Percentiles rank a stretch among this genome's conserved stretches.
phyloP scores from a whole-genome alignment of 306 rosid genomes.

The Mimosa bimucronata region DNA sequence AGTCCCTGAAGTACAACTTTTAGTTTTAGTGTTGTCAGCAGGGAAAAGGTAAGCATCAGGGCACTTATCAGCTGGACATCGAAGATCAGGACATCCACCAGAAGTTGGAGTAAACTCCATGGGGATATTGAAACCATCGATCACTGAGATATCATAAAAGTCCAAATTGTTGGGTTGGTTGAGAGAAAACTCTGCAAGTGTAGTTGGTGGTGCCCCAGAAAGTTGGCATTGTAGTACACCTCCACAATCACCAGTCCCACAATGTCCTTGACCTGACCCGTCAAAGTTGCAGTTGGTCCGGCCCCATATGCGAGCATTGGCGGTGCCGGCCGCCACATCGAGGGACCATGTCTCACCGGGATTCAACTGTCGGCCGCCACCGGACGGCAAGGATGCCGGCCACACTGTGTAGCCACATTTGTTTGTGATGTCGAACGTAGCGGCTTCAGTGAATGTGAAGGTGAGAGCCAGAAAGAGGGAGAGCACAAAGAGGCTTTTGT shows the following conservation, averaged over 20 bases:
- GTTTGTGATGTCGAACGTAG: slow-evolving; percentile 44
- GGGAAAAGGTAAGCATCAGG: slow-evolving; percentile 46
- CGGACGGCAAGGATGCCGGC: background rate
- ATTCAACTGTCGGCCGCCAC: background rate
- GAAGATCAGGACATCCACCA: background rate
- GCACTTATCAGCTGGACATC: slow-evolving; percentile 43
- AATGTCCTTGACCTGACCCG: slow-evolving; percentile 41
- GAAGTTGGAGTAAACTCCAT: slow-evolving; percentile 46
- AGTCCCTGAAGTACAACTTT: slow-evolving; percentile 41
- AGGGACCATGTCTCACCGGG: background rate
- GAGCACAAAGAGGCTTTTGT: background rate
- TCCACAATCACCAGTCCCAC: slow-evolving; percentile 64
- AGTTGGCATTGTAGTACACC: slow-evolving; percentile 33
- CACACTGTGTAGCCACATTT: slow-evolving; percentile 38
- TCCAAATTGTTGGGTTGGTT: slow-evolving; percentile 44
- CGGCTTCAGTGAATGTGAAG: background rate
- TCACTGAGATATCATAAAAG: slow-evolving; percentile 43
- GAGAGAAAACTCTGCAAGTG: slow-evolving; percentile 50
- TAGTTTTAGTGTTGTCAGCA: slow-evolving; percentile 39
- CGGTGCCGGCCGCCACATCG: background rate
- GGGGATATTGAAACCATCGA: slow-evolving; percentile 54
- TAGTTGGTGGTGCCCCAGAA: slow-evolving; percentile 52
- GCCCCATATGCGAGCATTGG: background rate
- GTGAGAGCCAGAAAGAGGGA: background rate
- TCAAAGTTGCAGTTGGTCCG: slow-evolving; percentile 49